Base-by-base conservation (phyloP, 2,329 filamentous ascomycete genomes). In the Volutella citrinella region DNA sequence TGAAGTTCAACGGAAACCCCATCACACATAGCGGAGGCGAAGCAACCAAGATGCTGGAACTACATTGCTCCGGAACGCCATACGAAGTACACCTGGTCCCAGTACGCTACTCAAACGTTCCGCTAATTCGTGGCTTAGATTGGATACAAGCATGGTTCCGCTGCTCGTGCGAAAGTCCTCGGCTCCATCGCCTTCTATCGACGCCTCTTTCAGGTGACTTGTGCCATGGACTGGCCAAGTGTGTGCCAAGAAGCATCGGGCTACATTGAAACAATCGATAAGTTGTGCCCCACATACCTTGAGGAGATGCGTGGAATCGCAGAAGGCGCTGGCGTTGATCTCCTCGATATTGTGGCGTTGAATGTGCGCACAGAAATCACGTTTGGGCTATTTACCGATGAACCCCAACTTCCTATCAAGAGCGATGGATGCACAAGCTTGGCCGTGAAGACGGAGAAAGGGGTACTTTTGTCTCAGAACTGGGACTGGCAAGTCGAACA, bases 401-500 rank as follows among this genome's bases (percentile, higher is more conserved):
- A 18, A 6, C 34, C 40, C 8, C 36, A 13, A 9, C 27, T 38
- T 5, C 10, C 45, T 2, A 34, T 49, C 7, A 46, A 52, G n/a
- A 56, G 47, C 13, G 76, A 80, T 44, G 76, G 75, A 4, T 80
- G 76, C 44, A 80, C 76, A 1, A 66, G 68, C 11, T 43, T 78
- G 10, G 64, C 64, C 3, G 76, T 68, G 64, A 54, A 60, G 9
- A 65, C 63, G 0, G 29, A 33, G 1, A 51, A 30, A 3, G 31
- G 39, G 5, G 36, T 42, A 7, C 70, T 67, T 37, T 52, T 80
- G 5, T 66, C 63, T 2, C 76, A 80, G 56, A 80, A 79, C 36
- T 81, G 76, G 76, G 75, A 80, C 44, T 82, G 79, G 77, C 32
- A 46, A 19, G 29, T 30, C n/a, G 66, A 68, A 49, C 73, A 81